Base-by-base conservation (phyloP, 2,329 filamentous ascomycete genomes). In the Alternaria sp. region DNA sequence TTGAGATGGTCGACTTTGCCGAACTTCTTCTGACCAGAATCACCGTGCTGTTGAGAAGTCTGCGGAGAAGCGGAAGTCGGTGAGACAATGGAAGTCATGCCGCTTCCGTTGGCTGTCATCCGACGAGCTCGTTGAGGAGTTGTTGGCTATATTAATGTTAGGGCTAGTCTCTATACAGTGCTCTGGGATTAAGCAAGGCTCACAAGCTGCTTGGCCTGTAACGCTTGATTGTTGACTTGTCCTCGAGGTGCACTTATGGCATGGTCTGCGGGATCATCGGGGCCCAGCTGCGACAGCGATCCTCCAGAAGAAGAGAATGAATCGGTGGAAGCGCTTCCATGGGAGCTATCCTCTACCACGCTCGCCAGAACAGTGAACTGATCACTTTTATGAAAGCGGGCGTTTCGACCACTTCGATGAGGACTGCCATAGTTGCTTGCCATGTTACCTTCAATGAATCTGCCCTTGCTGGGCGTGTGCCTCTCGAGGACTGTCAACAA, bases 401-500 rank as follows among this genome's bases (percentile, higher is more conserved):
- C 51, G 14, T n/a, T 22, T 39, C 24, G 36, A 16, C 41, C 24
- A 32, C 49, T 56, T 4, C 41, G 51, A 49, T 12, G 18, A 24
- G 32, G 30, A 43, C 43, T 52, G 16, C 39, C 30, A n/a, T 54
- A 20, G 32, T 42, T 32, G n/a, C 24, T 24, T n/a, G 36, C 14
- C 46, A 52, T 49, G 26, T 41, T 26, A 43, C 36, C 42, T 34
- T 42, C 46, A 18, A 36, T 54, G 41, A 30, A 26, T 41, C 55
- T 43, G 44, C 55, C 44, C 26, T 39, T 56, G 28, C 22, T 39
- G 16, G 51, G 53, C 20, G 43, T 34, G 41, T 32, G 51, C 56
- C 48, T 51, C 61, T 66, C 61, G 43, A 48, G 56, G 49, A 55
- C 56, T 54, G 61, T 66, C 47, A 66, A 57, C 32, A 48, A 56